phyloP scores from a whole-genome alignment of 1,284 basidiomycete genomes.

The Ceratobasidium sp. region DNA sequence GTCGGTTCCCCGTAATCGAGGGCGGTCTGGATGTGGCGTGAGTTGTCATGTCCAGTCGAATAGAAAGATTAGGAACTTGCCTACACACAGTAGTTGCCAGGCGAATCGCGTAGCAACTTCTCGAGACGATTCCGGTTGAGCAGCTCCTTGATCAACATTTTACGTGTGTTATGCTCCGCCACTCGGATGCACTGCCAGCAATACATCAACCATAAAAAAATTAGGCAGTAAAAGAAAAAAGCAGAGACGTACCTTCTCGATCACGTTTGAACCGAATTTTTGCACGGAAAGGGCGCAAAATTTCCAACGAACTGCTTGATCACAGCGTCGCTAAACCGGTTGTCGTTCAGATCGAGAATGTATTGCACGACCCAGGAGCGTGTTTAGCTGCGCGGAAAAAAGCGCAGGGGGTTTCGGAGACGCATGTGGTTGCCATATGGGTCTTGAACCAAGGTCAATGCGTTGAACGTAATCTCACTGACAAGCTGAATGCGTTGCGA shows the following conservation, averaged over 20 bases:
- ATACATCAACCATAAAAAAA: slow-evolving; percentile 49
- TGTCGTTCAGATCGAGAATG: slow-evolving; percentile 98
- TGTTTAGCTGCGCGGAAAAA: slow-evolving; percentile 26
- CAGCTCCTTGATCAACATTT: slow-evolving; percentile 95
- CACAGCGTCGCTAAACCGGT: slow-evolving; percentile 96
- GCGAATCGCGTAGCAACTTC: slow-evolving; percentile 93
- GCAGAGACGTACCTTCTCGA: slow-evolving; percentile 79
- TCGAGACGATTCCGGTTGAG: slow-evolving; percentile 95
- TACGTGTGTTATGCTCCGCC: slow-evolving; percentile 93
- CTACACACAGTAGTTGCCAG: slow-evolving; percentile 95
- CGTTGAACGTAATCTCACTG: slow-evolving; percentile 99
- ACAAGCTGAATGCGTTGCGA: slow-evolving; percentile 96
- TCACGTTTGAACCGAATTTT: slow-evolving; percentile 97
- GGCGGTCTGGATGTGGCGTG: slow-evolving; percentile 74
- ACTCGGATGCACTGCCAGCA: slow-evolving; percentile 90
- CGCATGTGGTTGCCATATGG: slow-evolving; percentile 96
- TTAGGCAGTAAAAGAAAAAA: neutral
- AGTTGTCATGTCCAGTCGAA: slow-evolving; percentile 45
- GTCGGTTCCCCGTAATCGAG: slow-evolving; percentile 93
- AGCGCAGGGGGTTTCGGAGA: slow-evolving; percentile 44
- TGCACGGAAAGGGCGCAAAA: slow-evolving; percentile 97
- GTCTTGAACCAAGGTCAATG: slow-evolving; percentile 97
- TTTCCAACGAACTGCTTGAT: slow-evolving; percentile 98
- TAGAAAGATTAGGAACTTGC: slow-evolving; percentile 58
- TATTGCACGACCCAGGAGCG: slow-evolving; percentile 89